Conservation (phyloP, 768 basidiomycete genomes). For the Filobasidium wieringae region DNA sequence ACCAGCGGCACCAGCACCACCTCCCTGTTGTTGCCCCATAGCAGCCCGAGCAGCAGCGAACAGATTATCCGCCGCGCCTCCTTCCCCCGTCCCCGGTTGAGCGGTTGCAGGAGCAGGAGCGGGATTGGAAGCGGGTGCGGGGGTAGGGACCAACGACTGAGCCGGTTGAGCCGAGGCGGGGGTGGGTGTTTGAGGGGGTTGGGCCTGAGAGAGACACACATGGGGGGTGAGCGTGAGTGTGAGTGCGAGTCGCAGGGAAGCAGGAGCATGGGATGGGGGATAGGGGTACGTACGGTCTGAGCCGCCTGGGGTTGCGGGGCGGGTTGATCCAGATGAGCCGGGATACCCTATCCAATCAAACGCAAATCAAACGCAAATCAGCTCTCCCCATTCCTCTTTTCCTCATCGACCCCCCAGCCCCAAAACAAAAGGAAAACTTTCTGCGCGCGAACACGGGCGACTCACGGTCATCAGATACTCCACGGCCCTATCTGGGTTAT, state of each 20-base stretch:
- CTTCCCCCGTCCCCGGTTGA: too few species aligned
- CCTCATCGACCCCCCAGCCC: constrained; percentile 13
- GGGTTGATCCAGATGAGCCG: constrained; percentile 17
- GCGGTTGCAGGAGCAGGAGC: constrained; percentile 25
- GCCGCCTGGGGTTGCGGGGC: constrained; percentile 36
- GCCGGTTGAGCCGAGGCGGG: constrained; percentile 22
- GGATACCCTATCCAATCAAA: constrained; percentile 51
- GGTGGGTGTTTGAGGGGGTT: constrained; percentile 28
- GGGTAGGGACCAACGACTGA: background rate
- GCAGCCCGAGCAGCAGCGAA: constrained; percentile 51
- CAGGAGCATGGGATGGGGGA: background rate
- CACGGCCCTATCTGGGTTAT: constrained; percentile 96
- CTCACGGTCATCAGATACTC: constrained; percentile 89
- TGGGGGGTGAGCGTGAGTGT: constrained; percentile 19
- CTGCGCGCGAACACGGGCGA: too few species aligned
- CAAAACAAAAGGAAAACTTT: constrained; percentile 6
- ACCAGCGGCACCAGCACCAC: constrained; percentile 23
- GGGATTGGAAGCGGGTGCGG: constrained; percentile 20
- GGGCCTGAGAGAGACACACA: background rate
- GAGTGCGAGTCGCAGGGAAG: constrained; percentile 30
- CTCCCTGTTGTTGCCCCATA: constrained; percentile 37
- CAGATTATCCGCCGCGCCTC: constrained; percentile 58
- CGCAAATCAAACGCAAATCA: constrained; percentile 86
- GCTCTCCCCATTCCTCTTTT: constrained; percentile 55
- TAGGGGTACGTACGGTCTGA: background rate